A percentile compares a stretch with the other conserved stretches of the same genome.
Conservation (phyloP, 2,329 filamentous ascomycete species). For the Trichoderma endophyticum region DNA sequence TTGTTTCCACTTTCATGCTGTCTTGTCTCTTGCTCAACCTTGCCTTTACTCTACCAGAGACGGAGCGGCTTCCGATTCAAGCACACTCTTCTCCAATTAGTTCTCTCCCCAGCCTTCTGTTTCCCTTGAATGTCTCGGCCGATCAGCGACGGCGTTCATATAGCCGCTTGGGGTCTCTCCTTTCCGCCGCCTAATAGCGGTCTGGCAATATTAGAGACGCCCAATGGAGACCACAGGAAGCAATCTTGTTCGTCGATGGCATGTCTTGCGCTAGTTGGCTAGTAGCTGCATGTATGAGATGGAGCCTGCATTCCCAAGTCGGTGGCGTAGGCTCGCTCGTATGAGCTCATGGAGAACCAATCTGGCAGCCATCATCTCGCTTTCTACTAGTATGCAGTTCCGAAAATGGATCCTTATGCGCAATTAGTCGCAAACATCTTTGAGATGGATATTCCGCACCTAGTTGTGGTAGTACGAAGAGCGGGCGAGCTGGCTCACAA, state of each 20-base stretch:
- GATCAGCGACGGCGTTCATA: background rate
- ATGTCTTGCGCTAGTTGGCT: background rate
- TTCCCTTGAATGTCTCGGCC: conserved; percentile 7
- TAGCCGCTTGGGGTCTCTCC: background rate
- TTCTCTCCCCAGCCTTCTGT: background rate
- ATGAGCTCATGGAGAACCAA: background rate
- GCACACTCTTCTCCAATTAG: background rate
- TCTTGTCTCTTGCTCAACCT: background rate
- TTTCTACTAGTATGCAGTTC: background rate
- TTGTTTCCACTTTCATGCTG: conserved; percentile 4
- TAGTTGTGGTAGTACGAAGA: background rate
- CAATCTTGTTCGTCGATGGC: background rate
- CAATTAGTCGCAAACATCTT: background rate
- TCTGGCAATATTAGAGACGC: background rate
- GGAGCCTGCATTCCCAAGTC: background rate
- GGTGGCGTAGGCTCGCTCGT: background rate
- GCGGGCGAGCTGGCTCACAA: background rate
- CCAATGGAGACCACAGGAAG: background rate
- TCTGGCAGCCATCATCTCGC: background rate
- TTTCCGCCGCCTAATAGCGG: background rate
- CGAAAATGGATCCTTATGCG: background rate
- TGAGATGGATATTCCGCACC: background rate
- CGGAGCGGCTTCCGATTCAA: conserved; percentile 1
- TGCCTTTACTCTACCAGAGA: background rate
- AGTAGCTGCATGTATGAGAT: conserved; percentile 7